phyloP scores from a whole-genome alignment of 2,329 filamentous ascomycete genomes.

The Orbilia ellipsospora region DNA sequence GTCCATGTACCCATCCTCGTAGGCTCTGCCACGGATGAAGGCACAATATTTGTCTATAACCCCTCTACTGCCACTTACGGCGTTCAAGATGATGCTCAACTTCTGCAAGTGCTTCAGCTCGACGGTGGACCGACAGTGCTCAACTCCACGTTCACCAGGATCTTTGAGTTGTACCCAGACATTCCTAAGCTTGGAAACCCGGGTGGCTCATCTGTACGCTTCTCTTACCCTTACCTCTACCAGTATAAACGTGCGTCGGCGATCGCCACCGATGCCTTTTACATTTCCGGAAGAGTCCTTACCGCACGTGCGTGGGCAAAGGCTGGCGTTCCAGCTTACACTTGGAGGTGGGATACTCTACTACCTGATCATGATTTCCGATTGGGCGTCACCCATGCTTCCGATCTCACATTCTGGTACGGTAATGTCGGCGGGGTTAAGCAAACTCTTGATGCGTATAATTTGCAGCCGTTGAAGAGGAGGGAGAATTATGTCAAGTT shows the following conservation, averaged over 20 bases:
- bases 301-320: slow-evolving; percentile 68
- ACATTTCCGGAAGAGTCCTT: slow-evolving; percentile 69
- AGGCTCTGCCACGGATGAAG: slow-evolving; percentile 75
- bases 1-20: slow-evolving; percentile 73
- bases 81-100: slow-evolving; percentile 16
- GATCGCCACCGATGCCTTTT: slow-evolving; percentile 68
- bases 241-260: slow-evolving; percentile 69
- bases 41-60: slow-evolving; percentile 74
- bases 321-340: slow-evolving; percentile 67
- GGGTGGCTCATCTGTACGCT: slow-evolving; percentile 8
- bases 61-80: slow-evolving; percentile 67
- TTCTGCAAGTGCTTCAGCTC: slow-evolving; percentile 2
- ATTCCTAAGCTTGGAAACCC: slow-evolving; percentile 13
- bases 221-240: slow-evolving; percentile 60
- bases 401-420: slow-evolving; percentile 62
- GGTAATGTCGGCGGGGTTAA: slow-evolving; percentile 58
- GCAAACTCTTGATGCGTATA: slow-evolving; percentile 18
- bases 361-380: slow-evolving; percentile 64
- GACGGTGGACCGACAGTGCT: slow-evolving; percentile 17
- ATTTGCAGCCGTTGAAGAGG: slow-evolving; percentile 19
- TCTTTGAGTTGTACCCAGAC: slow-evolving; percentile 15
- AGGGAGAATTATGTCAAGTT: slow-evolving; percentile 21
- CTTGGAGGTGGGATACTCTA: slow-evolving; percentile 72
- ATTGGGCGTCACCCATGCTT: slow-evolving; percentile 68
- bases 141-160: slow-evolving; percentile 7